Conservation (phyloP, 2,329 filamentous ascomycete species). For the Colletotrichum nymphaeae region DNA sequence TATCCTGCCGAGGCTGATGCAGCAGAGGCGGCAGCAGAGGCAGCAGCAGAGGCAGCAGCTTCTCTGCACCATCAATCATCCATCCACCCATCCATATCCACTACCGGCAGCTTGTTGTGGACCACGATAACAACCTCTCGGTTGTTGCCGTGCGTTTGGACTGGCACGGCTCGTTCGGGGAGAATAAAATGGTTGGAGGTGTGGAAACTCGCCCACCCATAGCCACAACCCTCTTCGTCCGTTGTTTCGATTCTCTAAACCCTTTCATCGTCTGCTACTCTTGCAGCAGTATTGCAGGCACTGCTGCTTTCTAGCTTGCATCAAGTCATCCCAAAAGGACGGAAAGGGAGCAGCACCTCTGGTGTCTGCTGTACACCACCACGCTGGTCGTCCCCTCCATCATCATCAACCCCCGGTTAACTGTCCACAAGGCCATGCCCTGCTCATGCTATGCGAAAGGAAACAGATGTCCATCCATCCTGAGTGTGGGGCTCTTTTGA, state of each 20-base stretch:
- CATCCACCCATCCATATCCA: not conserved
- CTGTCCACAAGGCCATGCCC: conserved; percentile 18
- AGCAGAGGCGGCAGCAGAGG: not conserved
- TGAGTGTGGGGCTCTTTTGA: conserved; percentile 20
- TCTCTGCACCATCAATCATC: not conserved
- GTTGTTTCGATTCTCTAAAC: conserved; percentile 6
- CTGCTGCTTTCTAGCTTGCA: conserved; percentile 1
- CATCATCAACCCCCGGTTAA: not conserved
- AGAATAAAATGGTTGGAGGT: conserved; percentile 8
- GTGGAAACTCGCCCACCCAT: not conserved
- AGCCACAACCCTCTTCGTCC: conserved; percentile 4
- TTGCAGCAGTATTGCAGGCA: conserved; percentile 1
- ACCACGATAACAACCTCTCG: not conserved
- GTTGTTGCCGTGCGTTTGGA: not conserved
- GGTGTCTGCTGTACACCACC: conserved; percentile 6
- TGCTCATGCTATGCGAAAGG: conserved; percentile 17
- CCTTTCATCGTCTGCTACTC: not conserved
- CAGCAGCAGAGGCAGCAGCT: not conserved
- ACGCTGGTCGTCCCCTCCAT: not conserved
- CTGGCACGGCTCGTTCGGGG: conserved; percentile 29
- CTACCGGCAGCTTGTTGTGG: not conserved
- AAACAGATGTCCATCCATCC: not conserved
- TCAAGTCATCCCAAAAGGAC: conserved; percentile 13
- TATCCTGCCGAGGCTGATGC: not conserved
- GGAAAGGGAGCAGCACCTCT: conserved; percentile 7